Evolutionary conservation across 352 stramenopile genomes (phyloP).

Genomic region (Lagenidium sp.): DNA sequence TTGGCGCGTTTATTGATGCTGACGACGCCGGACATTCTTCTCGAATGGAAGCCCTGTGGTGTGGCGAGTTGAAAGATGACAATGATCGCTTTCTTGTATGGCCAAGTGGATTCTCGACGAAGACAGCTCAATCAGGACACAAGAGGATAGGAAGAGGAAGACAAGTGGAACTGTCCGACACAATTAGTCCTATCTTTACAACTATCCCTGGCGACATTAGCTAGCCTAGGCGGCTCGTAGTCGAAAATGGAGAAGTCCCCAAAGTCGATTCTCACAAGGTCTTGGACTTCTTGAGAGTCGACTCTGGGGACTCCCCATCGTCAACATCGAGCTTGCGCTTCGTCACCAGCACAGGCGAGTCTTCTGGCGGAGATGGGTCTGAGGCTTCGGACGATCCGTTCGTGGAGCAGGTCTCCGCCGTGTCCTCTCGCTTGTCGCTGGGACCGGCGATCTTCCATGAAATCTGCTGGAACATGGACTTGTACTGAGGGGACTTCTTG

Average conservation of each 20-base stretch:
- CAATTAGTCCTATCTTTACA: slow-evolving; percentile 4
- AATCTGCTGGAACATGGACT: slow-evolving; percentile 76
- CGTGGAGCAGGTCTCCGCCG: slow-evolving; percentile 2
- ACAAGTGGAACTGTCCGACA: background rate
- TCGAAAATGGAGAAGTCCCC: too few species aligned
- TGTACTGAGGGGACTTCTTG: slow-evolving; percentile 55
- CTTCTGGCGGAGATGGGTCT: slow-evolving; percentile 11
- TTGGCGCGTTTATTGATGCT: too few species aligned
- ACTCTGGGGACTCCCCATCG: slow-evolving; percentile 36
- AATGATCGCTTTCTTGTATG: too few species aligned
- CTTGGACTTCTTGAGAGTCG: slow-evolving; percentile 67
- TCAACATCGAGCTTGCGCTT: slow-evolving; percentile 63
- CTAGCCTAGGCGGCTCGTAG: slow-evolving; percentile 20
- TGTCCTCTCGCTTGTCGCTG: background rate
- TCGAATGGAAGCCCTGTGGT: too few species aligned
- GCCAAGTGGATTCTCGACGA: background rate
- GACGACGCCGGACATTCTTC: too few species aligned
- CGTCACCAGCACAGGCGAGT: slow-evolving; percentile 13
- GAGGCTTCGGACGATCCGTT: slow-evolving; percentile 13
- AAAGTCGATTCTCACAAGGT: too few species aligned
- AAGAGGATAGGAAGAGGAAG: background rate
- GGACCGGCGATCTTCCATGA: slow-evolving; percentile 34
- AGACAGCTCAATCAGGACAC: background rate
- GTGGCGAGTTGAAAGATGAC: too few species aligned
- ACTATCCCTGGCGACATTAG: background rate